Evolutionary conservation across 441 rosid genomes (phyloP).

Genomic region (Rhodomyrtus psidioides): DNA sequence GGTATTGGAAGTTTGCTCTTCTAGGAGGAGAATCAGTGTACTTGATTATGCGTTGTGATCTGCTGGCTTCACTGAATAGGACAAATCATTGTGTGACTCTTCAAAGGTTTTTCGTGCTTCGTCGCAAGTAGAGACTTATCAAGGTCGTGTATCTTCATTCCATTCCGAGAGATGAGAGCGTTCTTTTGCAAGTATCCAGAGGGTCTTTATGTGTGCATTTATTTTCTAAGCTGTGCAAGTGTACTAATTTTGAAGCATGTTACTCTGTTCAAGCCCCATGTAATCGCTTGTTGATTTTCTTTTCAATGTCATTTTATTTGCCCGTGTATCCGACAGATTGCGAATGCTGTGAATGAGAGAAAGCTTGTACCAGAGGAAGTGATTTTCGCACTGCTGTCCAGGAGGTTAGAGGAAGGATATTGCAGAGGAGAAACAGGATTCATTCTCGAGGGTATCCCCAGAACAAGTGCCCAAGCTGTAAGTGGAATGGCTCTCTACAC

Average conservation of each 20-base stretch:
- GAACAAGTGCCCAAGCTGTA: constrained; percentile 72
- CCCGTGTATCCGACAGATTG: constrained; percentile 31
- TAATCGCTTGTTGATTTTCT: not conserved
- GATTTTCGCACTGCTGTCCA: constrained; percentile 66
- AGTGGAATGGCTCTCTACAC: constrained; percentile 9
- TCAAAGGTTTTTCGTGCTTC: not conserved
- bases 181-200: not conserved
- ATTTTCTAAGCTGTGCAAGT: not conserved
- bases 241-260: not conserved
- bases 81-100: not conserved
- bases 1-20: not conserved
- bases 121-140: not conserved
- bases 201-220: not conserved
- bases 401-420: constrained; percentile 82
- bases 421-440: constrained; percentile 73
- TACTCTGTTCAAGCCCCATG: not conserved
- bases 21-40: not conserved
- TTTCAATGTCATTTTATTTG: not conserved
- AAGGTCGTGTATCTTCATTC: not conserved
- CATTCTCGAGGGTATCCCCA: constrained; percentile 85
- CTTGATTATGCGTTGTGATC: not conserved
- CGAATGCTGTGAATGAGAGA: constrained; percentile 67
- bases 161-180: not conserved
- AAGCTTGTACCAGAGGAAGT: constrained; percentile 72
- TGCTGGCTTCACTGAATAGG: not conserved